phyloP scores from a whole-genome alignment of 2,329 filamentous ascomycete species.

The Pestalotiopsis sp. region DNA sequence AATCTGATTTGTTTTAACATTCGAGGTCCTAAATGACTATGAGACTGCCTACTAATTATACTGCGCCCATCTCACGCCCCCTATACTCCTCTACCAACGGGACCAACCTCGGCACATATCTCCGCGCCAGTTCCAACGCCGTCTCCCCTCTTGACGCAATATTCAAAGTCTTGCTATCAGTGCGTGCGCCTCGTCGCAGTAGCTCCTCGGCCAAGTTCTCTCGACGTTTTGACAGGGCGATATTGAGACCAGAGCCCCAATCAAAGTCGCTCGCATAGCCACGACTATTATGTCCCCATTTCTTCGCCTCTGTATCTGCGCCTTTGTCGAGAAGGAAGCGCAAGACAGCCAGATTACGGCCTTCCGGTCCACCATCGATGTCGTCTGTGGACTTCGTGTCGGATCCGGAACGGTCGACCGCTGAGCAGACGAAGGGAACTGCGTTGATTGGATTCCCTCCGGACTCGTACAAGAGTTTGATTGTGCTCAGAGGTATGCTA shows the following conservation, averaged over 20 bases:
- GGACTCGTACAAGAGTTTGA: conserved; percentile 13
- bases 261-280: conserved; percentile 17
- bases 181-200: conserved; percentile 14
- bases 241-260: conserved; percentile 16
- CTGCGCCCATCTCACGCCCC: background rate
- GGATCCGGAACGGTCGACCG: background rate
- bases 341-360: conserved; percentile 11
- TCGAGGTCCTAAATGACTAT: too few species aligned
- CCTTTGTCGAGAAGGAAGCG: conserved; percentile 16
- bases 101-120: conserved; percentile 10
- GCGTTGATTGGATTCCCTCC: conserved; percentile 13
- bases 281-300: conserved; percentile 17
- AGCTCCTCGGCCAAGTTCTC: conserved; percentile 15
- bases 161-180: conserved; percentile 14
- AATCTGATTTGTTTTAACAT: too few species aligned
- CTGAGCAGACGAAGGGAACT: conserved; percentile 16
- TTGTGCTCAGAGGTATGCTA: background rate
- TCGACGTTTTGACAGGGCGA: conserved; percentile 10
- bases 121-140: conserved; percentile 15
- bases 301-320: conserved; percentile 14
- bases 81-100: conserved; percentile 12
- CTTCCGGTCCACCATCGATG: background rate
- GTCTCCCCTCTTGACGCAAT: conserved; percentile 16
- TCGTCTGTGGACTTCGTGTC: background rate
- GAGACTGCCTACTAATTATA: background rate